These are phyloP conservation scores for Linderina pennispora DNA, from an alignment of 192 early-diverging fungal genomes.

Conservation along the genomic window DNA sequence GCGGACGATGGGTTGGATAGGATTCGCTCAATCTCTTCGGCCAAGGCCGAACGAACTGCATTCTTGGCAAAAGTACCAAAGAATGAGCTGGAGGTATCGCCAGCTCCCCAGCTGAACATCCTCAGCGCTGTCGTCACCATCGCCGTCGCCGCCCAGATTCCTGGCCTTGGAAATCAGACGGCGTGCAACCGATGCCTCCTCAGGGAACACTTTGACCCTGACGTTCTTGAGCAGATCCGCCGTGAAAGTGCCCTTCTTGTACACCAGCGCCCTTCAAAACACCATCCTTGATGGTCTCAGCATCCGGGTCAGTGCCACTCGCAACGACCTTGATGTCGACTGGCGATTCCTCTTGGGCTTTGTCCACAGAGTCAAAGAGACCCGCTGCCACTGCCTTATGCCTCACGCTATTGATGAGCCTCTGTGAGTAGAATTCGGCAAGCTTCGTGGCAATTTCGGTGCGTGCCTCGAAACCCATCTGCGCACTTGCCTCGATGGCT, in stretches of 20 bases:
- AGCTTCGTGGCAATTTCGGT: slow-evolving; percentile 23
- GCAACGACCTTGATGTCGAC: background rate
- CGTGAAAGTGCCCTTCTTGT: slow-evolving; percentile 1
- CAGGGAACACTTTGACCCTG: slow-evolving; percentile 45
- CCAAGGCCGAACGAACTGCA: background rate
- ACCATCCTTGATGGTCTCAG: slow-evolving; percentile 5
- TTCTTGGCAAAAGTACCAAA: background rate
- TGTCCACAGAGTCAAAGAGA: background rate
- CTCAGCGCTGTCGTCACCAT: background rate
- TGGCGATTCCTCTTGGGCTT: background rate
- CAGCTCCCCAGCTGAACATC: background rate
- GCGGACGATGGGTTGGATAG: background rate
- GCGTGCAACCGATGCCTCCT: background rate
- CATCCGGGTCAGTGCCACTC: no score
- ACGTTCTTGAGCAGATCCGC: slow-evolving; percentile 37
- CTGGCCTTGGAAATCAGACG: background rate
- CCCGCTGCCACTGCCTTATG: background rate
- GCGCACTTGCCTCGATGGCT: slow-evolving; percentile 38
- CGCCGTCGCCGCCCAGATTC: background rate
- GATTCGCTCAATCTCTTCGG: slow-evolving; percentile 1
- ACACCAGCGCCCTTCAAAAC: slow-evolving; percentile 7
- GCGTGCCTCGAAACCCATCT: slow-evolving; percentile 32
- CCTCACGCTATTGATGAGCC: background rate
- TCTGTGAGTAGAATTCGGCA: background rate
- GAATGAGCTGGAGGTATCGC: background rate